Evolutionary conservation across 441 rosid species (phyloP).

Genomic region (Arabidopsis lyrata): DNA sequence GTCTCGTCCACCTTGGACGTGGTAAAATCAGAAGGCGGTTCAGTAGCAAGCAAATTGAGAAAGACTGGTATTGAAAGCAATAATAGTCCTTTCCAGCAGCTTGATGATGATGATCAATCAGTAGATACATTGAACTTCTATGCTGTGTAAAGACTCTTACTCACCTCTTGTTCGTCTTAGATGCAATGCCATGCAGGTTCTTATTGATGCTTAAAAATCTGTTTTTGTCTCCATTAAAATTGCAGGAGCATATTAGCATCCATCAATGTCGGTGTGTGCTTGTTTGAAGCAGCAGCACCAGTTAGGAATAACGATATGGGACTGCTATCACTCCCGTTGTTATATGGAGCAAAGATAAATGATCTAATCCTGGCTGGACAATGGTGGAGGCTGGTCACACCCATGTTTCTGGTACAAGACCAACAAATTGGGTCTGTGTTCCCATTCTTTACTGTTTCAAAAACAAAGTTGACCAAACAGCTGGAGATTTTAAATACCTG

Average conservation of each 20-base stretch:
- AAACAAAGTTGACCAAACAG: not conserved
- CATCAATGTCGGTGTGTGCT: conserved; percentile 75
- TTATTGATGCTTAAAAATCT: not conserved
- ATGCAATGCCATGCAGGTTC: not conserved
- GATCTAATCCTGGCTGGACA: conserved; percentile 82
- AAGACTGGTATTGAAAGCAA: conserved; percentile 21
- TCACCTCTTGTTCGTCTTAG: conserved; percentile 18
- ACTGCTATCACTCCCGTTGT: conserved; percentile 68
- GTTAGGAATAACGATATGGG: conserved; percentile 66
- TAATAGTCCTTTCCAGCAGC: conserved; percentile 44
- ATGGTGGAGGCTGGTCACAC: conserved; percentile 98
- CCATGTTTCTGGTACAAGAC: conserved; percentile 99
- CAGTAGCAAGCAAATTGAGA: conserved; percentile 30
- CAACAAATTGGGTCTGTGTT: conserved; percentile 77
- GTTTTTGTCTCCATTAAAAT: conserved; percentile 19
- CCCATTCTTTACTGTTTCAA: conserved; percentile 40
- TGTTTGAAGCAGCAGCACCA: conserved; percentile 85
- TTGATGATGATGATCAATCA: conserved; percentile 36
- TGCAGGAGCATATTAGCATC: conserved; percentile 77
- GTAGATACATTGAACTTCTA: conserved; percentile 69
- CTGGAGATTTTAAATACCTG: not conserved
- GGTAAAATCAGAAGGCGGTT: conserved; percentile 38
- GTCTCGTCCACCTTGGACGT: conserved; percentile 35
- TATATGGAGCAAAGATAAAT: conserved; percentile 90
- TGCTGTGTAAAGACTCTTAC: conserved; percentile 54